Base-by-base conservation (phyloP, 805 yeast genomes). In the Hemisphaericaspora nanyangensis region DNA sequence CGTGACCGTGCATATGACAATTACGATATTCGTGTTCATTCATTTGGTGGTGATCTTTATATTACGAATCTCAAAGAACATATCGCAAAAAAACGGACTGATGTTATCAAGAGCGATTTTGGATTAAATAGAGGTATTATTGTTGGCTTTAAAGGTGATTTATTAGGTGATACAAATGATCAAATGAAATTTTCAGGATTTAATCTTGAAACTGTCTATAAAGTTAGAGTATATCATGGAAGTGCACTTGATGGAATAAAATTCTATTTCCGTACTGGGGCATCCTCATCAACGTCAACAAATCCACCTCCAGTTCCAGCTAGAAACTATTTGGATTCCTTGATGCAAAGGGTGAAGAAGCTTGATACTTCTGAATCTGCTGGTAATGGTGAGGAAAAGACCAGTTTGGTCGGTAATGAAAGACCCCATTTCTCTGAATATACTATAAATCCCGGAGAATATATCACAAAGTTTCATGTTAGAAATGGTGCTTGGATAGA, bases 401-500 rank as follows among this genome's bases (percentile, higher is more conserved):
- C 41, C 2, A 54, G 45, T 5, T 35, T 57, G 6, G 63, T 80
- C 36, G 93, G 91, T 4, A 76, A 76, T 18, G 63, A 68, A 39
- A 80, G 74, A 5, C 47, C 48, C 7, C 68, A 76, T 42, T 80
- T 70, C 45, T 53, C 80, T 0, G 89, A 82, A 43, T 74, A 82
- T 42, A 56, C 54, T 1, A 50, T 89, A n/a, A 63, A 65, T 3
- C 57, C 56, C 0, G 85, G 79, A 34, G 96, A 91, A 54, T 42
- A 47, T 7, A 64, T 91, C 6, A 56, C 68, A 3, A 83, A 82
- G 18, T 64, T 90, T 39, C 69, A 73, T 31, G 63, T 88, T 33
- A 70, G 95, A 47, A 69, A 79, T 30, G 98, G 98, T 8, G 79
- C 72, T 1, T 93, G 98, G 97, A 68, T 93, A 5, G 98, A 93